Evolutionary conservation across 352 stramenopile genomes (phyloP), one percentile per base, ranked within the genome.

Genomic region (Globisporangium cystogenes): DNA sequence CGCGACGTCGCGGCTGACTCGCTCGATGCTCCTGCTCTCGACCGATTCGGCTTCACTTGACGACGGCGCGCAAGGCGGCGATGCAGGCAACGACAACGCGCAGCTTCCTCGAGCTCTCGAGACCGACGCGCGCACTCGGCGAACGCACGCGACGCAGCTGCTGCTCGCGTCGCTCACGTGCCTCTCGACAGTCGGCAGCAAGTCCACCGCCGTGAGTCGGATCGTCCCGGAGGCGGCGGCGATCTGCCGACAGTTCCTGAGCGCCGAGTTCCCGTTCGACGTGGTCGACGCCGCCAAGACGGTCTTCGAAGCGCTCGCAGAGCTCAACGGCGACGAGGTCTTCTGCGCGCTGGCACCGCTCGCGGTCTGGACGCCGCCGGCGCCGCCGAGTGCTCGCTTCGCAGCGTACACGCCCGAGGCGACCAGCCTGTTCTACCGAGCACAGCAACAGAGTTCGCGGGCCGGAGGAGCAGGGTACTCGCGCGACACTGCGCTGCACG

Each of bases 311-410:
- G 62, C 65, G 18, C 56, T 93, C 4, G 70, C 61, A 7, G 48
- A 60, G 14, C 55, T 90, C 14, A 93, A 93, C 39, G 67, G 76
- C 46, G 80, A 93, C 46, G 74, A 90, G 56, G 79, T 90, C 7
- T 90, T 93, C 48, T 80, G 70, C 37, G 60, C 65, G 1, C 33
- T 90, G 43, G 80, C 74, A 14, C 49, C 67, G 40, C 56, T 86
- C 14, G 67, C 68, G 0, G 47, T 72, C 36, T 93, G 82, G 82
- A 48, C 65, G 7, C 79, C 79, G 2, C 72, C 65, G n/a, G 15
- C 54, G 4, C 71, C 79, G 12, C 76, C 77, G 2, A 75, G 65
- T 20, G 16, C 63, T 6, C 64, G 65, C 20, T 87, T 91, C 50
- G 59, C 48, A 1, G 37, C 20, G 51, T 78, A 65, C 31, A 53